Percentiles rank a stretch among this genome's conserved stretches.
Evolutionary conservation across 164 flowering plant genomes (phyloP).

Genomic region (Echeveria elegans): DNA sequence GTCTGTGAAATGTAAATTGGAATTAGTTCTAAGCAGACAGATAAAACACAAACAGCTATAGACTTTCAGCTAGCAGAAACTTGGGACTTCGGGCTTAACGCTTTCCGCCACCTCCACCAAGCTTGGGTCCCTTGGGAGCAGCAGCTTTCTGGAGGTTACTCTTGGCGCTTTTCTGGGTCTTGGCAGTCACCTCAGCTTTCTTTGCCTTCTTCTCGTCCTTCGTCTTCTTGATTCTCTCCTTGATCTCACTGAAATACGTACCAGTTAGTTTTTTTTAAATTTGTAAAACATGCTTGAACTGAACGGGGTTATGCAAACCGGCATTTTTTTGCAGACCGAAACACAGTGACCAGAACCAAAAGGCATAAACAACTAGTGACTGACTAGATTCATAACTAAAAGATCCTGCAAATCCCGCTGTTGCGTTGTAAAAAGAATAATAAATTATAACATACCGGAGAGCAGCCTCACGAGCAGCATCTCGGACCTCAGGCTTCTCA

Average conservation of each 20-base stretch:
- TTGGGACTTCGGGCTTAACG: conserved; percentile 8
- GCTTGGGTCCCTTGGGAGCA: conserved; percentile 31
- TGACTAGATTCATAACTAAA: too few species aligned
- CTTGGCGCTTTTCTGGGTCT: conserved; percentile 29
- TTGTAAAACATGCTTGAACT: too few species aligned
- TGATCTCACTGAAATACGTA: conserved; percentile 24
- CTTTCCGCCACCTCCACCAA: conserved; percentile 53
- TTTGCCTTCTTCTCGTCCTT: conserved; percentile 50
- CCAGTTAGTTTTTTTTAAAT: background rate
- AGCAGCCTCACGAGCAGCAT: conserved; percentile 46
- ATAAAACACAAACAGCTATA: too few species aligned
- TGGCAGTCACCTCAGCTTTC: conserved; percentile 35
- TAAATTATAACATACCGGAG: conserved; percentile 26
- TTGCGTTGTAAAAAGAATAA: too few species aligned
- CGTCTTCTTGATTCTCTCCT: conserved; percentile 45
- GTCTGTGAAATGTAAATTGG: too few species aligned
- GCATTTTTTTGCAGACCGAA: too few species aligned
- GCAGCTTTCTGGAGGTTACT: conserved; percentile 28
- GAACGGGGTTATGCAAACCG: too few species aligned
- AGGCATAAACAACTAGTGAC: too few species aligned
- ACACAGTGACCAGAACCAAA: too few species aligned
- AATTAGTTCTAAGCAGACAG: too few species aligned
- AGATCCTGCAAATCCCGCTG: too few species aligned
- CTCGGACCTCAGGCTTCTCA: conserved; percentile 41
- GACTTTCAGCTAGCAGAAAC: background rate